A percentile compares a stretch with the other conserved stretches of the same genome.
Evolutionary conservation across 768 basidiomycete genomes (phyloP).

Genomic region (Nidularia pulvinata): DNA sequence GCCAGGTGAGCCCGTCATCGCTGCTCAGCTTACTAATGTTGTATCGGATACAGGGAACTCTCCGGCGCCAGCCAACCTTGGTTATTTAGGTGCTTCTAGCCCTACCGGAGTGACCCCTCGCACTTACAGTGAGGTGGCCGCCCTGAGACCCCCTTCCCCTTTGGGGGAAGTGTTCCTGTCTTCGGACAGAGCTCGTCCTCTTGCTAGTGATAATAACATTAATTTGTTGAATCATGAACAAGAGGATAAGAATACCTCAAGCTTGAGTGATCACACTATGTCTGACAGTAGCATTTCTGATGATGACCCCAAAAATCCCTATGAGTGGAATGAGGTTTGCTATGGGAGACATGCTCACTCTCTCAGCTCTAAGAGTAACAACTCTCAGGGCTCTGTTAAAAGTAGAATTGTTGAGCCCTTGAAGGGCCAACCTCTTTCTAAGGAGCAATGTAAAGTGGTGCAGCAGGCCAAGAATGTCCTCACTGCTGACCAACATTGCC

Average conservation of each 20-base stretch:
- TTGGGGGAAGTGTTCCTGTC: neutral
- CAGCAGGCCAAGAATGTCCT: neutral
- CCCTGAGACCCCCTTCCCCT: neutral
- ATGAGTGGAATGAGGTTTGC: neutral
- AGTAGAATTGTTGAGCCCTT: neutral
- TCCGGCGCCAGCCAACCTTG: neutral
- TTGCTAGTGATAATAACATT: neutral
- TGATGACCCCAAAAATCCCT: neutral
- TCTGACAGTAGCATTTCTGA: neutral
- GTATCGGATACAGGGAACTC: too few relatives aligned
- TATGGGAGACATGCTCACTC: neutral
- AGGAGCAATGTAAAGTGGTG: neutral
- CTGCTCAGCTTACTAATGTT: too few relatives aligned
- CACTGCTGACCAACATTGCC: neutral
- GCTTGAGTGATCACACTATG: too few relatives aligned
- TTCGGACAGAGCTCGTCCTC: neutral
- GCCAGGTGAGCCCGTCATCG: too few relatives aligned
- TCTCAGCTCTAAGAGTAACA: neutral
- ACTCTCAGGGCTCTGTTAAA: neutral
- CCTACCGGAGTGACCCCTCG: neutral
- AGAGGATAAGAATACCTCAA: neutral
- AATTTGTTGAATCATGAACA: neutral
- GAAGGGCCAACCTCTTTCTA: neutral
- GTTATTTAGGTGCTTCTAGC: neutral
- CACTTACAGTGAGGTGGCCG: neutral